These are phyloP conservation scores for Protomyces lactucae-debilis DNA, from an alignment of 1,139 yeast species.

Conservation along the genomic window DNA sequence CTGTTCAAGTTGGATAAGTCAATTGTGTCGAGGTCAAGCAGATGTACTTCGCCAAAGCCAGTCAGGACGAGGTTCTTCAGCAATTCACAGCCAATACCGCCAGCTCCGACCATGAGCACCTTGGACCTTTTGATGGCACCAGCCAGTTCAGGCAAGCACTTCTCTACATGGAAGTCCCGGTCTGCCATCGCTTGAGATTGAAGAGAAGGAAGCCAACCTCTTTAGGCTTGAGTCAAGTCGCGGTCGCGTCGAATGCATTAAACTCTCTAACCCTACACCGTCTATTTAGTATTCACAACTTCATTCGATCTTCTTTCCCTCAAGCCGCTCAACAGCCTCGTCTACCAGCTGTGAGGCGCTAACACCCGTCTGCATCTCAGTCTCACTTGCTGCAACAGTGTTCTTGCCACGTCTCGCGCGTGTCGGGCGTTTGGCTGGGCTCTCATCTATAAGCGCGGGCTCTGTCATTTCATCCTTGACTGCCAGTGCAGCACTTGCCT, in stretches of 20 bases:
- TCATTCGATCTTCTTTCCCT: not conserved
- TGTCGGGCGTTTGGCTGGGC: not conserved
- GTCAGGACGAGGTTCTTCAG: constrained; percentile 76
- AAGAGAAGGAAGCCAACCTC: not conserved
- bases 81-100: constrained; percentile 98
- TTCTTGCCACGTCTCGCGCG: not conserved
- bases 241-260: not conserved
- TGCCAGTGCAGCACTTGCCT: not conserved
- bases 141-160: constrained; percentile 9
- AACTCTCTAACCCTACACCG: no score
- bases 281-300: not conserved
- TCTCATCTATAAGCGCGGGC: not conserved
- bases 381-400: constrained; percentile 4
- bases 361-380: constrained; percentile 17
- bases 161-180: constrained; percentile 1
- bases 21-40: constrained; percentile 91
- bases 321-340: constrained; percentile 25
- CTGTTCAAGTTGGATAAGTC: constrained; percentile 87
- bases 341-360: constrained; percentile 30
- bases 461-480: not conserved
- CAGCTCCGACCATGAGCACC: constrained; percentile 91
- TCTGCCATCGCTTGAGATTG: not conserved
- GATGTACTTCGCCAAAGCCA: constrained; percentile 84
- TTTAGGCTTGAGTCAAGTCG: not conserved
- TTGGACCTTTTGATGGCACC: constrained; percentile 16